Conservation (phyloP, 768 basidiomycete species). For the Lactarius indigo region DNA sequence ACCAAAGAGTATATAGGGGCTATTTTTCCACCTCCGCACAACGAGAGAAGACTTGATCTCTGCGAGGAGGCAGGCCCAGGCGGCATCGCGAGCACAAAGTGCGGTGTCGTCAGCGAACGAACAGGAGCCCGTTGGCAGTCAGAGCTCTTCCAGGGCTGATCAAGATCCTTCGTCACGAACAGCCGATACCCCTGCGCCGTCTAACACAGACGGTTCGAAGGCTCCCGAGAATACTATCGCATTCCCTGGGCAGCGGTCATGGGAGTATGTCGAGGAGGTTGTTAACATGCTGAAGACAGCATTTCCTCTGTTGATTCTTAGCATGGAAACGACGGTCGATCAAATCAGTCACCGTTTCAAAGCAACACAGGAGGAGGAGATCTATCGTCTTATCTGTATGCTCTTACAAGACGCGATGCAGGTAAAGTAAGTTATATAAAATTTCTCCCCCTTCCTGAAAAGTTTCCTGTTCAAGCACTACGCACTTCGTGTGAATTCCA, state of each 20-base stretch:
- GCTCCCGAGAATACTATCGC: constrained; percentile 29
- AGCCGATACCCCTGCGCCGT: constrained; percentile 14
- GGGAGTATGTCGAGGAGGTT: constrained; percentile 92
- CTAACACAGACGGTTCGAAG: constrained; percentile 24
- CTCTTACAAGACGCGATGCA: constrained; percentile 83
- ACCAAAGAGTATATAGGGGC: constrained; percentile 51
- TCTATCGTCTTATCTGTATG: constrained; percentile 87
- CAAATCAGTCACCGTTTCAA: constrained; percentile 91
- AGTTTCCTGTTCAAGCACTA: constrained; percentile 49
- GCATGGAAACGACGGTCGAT: constrained; percentile 96
- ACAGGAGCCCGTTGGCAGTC: constrained; percentile 13
- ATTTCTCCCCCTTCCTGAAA: not conserved
- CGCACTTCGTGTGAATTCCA: constrained; percentile 57
- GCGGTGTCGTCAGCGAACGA: constrained; percentile 13
- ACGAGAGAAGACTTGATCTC: constrained; percentile 64
- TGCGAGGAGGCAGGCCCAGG: constrained; percentile 42
- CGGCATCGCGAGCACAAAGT: constrained; percentile 32
- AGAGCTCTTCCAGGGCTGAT: constrained; percentile 10
- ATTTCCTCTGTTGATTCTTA: constrained; percentile 90
- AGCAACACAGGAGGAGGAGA: constrained; percentile 84
- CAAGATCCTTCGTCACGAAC: constrained; percentile 14
- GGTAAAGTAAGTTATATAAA: constrained; percentile 39
- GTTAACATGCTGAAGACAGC: constrained; percentile 92
- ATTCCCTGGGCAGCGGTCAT: constrained; percentile 59
- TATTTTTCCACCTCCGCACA: constrained; percentile 94